phyloP scores from a whole-genome alignment of 176 grass and related monocot genomes.

The Rhynchospora tenuis region DNA sequence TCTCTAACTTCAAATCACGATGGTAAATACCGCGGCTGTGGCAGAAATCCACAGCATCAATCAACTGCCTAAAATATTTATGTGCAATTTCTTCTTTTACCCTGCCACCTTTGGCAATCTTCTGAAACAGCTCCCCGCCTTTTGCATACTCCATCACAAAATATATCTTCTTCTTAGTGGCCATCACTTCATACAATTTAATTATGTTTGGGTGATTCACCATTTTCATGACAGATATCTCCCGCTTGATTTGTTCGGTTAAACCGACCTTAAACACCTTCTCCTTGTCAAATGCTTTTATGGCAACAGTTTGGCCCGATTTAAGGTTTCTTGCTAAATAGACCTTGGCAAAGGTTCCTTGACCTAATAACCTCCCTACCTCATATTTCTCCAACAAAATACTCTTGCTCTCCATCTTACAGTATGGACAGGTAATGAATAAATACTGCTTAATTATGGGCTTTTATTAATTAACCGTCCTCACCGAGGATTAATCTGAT shows the following conservation, averaged over 20 bases:
- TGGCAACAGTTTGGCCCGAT: slow-evolving; percentile 41
- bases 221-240: slow-evolving; percentile 67
- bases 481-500: slow-evolving; percentile 52
- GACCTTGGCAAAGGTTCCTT: slow-evolving; percentile 73
- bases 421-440: background rate
- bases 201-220: slow-evolving; percentile 61
- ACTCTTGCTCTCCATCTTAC: slow-evolving; percentile 37
- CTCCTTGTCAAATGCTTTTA: slow-evolving; percentile 74
- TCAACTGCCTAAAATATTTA: slow-evolving; percentile 69
- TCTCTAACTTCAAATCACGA: slow-evolving; percentile 75
- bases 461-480: slow-evolving; percentile 44
- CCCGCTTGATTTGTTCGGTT: slow-evolving; percentile 57
- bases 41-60: slow-evolving; percentile 69
- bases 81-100: slow-evolving; percentile 45
- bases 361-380: slow-evolving; percentile 54
- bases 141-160: slow-evolving; percentile 77
- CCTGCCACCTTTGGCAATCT: slow-evolving; percentile 51
- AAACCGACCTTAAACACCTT: slow-evolving; percentile 43
- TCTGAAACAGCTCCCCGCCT: slow-evolving; percentile 77
- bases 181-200: slow-evolving; percentile 74
- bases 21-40: slow-evolving; percentile 66
- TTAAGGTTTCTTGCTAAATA: slow-evolving; percentile 51
- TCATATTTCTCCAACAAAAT: slow-evolving; percentile 57
- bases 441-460: slow-evolving; percentile 8
- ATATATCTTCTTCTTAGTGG: slow-evolving; percentile 56